These are phyloP conservation scores for Helicocarpus griseus DNA, from an alignment of 2,329 filamentous ascomycete species.

Conservation along the genomic window DNA sequence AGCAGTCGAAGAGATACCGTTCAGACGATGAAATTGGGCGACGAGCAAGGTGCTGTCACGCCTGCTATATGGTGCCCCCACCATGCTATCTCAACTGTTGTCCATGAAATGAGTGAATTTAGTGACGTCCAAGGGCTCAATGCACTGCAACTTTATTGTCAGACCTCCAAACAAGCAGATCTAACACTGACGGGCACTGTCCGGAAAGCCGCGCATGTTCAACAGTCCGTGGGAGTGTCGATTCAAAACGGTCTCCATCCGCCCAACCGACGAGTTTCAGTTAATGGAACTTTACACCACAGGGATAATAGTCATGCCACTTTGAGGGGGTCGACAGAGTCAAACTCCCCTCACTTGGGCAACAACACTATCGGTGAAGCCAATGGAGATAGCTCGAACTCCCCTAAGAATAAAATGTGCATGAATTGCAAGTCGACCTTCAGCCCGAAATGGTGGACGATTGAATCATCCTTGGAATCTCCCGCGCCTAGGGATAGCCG, in stretches of 20 bases:
- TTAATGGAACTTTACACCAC: slow-evolving; percentile 26
- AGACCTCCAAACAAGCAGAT: slow-evolving; percentile 91
- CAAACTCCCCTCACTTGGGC: slow-evolving; percentile 10
- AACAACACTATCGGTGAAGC: slow-evolving; percentile 16
- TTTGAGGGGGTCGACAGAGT: slow-evolving; percentile 8
- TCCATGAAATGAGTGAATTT: slow-evolving; percentile 71
- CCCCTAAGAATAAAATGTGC: slow-evolving; percentile 23
- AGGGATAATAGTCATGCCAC: slow-evolving; percentile 9
- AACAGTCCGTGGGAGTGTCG: slow-evolving; percentile 29
- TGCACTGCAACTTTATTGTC: slow-evolving; percentile 76
- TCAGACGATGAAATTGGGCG: slow-evolving; percentile 68
- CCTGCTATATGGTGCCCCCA: slow-evolving; percentile 87
- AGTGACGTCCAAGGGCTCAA: slow-evolving; percentile 63
- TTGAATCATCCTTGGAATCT: slow-evolving; percentile 39
- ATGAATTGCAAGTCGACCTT: slow-evolving; percentile 30
- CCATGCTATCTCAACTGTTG: slow-evolving; percentile 61
- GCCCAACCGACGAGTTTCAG: slow-evolving; percentile 48
- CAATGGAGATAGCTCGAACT: slow-evolving; percentile 18
- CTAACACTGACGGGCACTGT: slow-evolving; percentile 82
- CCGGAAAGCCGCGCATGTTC: slow-evolving; percentile 70
- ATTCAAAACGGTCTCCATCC: slow-evolving; percentile 21
- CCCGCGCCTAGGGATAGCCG: slow-evolving; percentile 37
- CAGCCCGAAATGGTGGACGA: slow-evolving; percentile 52
- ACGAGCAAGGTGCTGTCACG: slow-evolving; percentile 73
- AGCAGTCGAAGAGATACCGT: slow-evolving; percentile 73